Percentiles rank a stretch among this genome's conserved stretches.
Conservation (phyloP, 169 alveolate species). For the Amoebophrya sp. region DNA sequence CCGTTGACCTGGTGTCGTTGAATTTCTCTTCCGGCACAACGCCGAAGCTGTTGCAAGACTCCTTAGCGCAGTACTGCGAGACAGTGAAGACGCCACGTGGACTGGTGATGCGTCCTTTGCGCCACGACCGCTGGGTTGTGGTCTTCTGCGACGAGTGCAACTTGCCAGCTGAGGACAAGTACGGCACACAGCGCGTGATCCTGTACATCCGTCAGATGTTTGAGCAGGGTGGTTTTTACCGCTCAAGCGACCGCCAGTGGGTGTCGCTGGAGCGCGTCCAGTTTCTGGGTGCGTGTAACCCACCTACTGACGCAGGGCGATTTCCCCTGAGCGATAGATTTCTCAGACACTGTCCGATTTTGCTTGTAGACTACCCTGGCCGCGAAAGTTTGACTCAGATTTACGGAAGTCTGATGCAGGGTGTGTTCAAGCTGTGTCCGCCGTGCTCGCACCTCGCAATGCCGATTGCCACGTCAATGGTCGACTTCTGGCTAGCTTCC, state of each 20-base stretch:
- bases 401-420: constrained; percentile 92
- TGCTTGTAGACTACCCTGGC: constrained; percentile 98
- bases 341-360: constrained; percentile 85
- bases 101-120: constrained; percentile 83
- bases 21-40: constrained; percentile 40
- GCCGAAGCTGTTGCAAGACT: constrained; percentile 29
- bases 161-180: constrained; percentile 92
- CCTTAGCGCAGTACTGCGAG: constrained; percentile 32
- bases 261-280: constrained; percentile 87
- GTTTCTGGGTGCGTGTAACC: constrained; percentile 97
- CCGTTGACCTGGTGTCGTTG: constrained; percentile 32
- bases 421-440: constrained; percentile 81
- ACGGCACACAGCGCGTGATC: constrained; percentile 92
- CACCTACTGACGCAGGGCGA: constrained; percentile 97
- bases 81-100: constrained; percentile 64
- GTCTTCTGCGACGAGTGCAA: constrained; percentile 96
- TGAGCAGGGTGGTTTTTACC: constrained; percentile 94
- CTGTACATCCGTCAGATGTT: constrained; percentile 88
- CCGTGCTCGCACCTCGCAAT: constrained; percentile 61
- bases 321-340: constrained; percentile 91
- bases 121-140: constrained; percentile 89
- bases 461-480: constrained; percentile 93
- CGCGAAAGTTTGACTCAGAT: constrained; percentile 87
- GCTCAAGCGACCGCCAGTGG: constrained; percentile 78
- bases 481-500: constrained; percentile 85